These are phyloP conservation scores for Ganoderma leucocontextum DNA, from an alignment of 1,284 basidiomycete genomes.

Conservation along the genomic window DNA sequence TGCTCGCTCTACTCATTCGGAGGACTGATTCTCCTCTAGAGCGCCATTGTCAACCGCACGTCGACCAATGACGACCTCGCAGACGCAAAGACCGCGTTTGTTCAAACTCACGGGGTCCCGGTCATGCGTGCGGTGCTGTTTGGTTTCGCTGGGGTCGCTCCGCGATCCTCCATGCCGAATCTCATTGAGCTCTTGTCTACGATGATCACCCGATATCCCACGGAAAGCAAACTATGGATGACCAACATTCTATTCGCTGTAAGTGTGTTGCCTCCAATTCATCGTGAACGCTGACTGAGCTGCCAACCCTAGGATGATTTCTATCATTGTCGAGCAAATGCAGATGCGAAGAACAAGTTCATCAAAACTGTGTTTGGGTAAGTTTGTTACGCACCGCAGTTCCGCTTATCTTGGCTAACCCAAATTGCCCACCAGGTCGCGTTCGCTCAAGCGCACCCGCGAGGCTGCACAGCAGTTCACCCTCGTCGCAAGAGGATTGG, in stretches of 20 bases:
- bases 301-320: constrained; percentile 61
- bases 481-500: constrained; percentile 76
- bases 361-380: constrained; percentile 78
- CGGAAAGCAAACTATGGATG: constrained; percentile 73
- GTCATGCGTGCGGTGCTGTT: constrained; percentile 78
- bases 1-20: not conserved
- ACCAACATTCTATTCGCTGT: constrained; percentile 76
- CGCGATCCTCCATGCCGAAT: constrained; percentile 84
- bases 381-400: constrained; percentile 32
- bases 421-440: constrained; percentile 51
- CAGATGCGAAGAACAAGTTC: constrained; percentile 80
- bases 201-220: constrained; percentile 63
- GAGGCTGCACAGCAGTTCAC: constrained; percentile 83
- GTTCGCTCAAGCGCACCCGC: constrained; percentile 68
- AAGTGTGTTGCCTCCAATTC: constrained; percentile 46
- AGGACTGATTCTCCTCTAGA: constrained; percentile 44
- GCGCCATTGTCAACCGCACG: constrained; percentile 68
- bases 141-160: constrained; percentile 84
- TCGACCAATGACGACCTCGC: constrained; percentile 61
- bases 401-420: not conserved
- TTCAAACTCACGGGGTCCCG: constrained; percentile 69
- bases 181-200: constrained; percentile 81
- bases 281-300: not conserved
- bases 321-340: constrained; percentile 65
- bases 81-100: constrained; percentile 56